Conservation (phyloP, 1,139 yeast species). For the Nakaseomyces glabratus region DNA sequence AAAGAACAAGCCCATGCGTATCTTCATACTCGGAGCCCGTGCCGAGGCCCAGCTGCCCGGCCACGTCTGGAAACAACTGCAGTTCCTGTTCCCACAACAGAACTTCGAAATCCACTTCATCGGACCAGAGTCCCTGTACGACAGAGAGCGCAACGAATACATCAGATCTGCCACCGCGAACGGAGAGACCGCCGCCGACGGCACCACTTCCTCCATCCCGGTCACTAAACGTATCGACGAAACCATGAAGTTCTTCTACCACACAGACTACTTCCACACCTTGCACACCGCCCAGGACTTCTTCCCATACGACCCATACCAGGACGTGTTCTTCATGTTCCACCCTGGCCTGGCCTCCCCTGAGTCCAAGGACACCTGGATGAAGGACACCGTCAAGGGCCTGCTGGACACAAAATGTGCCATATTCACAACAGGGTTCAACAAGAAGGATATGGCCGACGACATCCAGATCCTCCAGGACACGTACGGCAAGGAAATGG, state of each 20-base stretch:
- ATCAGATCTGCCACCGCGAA: constrained; percentile 32
- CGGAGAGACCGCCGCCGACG: constrained; percentile 5
- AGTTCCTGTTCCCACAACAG: constrained; percentile 74
- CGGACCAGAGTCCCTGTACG: constrained; percentile 86
- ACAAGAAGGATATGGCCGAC: constrained; percentile 56
- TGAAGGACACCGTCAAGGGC: constrained; percentile 80
- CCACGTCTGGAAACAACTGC: constrained; percentile 91
- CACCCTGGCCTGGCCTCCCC: constrained; percentile 92
- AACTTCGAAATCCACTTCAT: constrained; percentile 81
- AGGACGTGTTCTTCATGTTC: constrained; percentile 85
- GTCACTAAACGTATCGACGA: constrained; percentile 67
- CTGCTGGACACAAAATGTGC: constrained; percentile 89
- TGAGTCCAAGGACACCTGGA: constrained; percentile 77
- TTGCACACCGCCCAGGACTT: constrained; percentile 86
- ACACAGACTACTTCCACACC: constrained; percentile 85
- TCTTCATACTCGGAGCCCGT: constrained; percentile 83
- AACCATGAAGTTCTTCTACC: constrained; percentile 66
- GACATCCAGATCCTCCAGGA: constrained; percentile 66
- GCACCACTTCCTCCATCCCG: constrained; percentile 38
- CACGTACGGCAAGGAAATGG: constrained; percentile 67
- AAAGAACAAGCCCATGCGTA: constrained; percentile 82
- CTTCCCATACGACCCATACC: constrained; percentile 95
- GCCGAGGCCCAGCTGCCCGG: constrained; percentile 92
- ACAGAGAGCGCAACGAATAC: constrained; percentile 50
- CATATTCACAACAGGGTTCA: constrained; percentile 82